Evolutionary conservation across 2,329 filamentous ascomycete species (phyloP).

Genomic region (Lachnum nothofagi): DNA sequence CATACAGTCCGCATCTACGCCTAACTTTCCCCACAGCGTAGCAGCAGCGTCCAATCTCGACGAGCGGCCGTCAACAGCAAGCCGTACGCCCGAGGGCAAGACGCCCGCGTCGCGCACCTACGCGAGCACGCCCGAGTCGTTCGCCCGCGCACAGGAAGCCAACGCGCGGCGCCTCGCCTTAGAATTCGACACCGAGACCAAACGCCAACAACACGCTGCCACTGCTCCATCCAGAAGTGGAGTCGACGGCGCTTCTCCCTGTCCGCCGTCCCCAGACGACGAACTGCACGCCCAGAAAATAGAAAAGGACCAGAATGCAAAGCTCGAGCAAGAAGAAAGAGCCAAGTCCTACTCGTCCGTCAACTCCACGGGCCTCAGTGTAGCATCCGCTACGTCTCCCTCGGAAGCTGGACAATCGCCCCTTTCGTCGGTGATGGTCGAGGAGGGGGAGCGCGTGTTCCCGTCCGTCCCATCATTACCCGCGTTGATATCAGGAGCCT

Average conservation of each 20-base stretch:
- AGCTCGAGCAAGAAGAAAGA: slow-evolving; percentile 19
- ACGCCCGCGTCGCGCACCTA: slow-evolving; percentile 35
- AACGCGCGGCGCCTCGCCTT: slow-evolving; percentile 31
- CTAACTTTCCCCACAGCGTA: slow-evolving; percentile 20
- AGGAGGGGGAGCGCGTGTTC: slow-evolving; percentile 38
- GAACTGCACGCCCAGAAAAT: slow-evolving; percentile 33
- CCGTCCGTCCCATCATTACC: slow-evolving; percentile 61
- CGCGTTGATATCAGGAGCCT: slow-evolving; percentile 57
- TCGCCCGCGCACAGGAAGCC: slow-evolving; percentile 35
- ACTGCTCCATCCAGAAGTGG: slow-evolving; percentile 9
- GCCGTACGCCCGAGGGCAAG: slow-evolving; percentile 38
- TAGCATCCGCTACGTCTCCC: slow-evolving; percentile 36
- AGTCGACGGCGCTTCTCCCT: slow-evolving; percentile 33
- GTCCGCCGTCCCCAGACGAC: slow-evolving; percentile 45
- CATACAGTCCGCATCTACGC: slow-evolving; percentile 24
- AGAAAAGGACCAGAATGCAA: too few relatives aligned
- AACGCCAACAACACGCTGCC: slow-evolving; percentile 25
- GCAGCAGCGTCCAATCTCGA: slow-evolving; percentile 36
- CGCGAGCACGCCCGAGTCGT: slow-evolving; percentile 38
- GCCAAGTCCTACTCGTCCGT: slow-evolving; percentile 29
- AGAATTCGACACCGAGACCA: slow-evolving; percentile 34
- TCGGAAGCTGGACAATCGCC: slow-evolving; percentile 24
- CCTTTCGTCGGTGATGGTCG: slow-evolving; percentile 44
- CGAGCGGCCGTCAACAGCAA: slow-evolving; percentile 45
- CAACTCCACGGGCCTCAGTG: slow-evolving; percentile 35